Base-by-base conservation (phyloP, 129 eudicot species). In the Flaveria bidentis region DNA sequence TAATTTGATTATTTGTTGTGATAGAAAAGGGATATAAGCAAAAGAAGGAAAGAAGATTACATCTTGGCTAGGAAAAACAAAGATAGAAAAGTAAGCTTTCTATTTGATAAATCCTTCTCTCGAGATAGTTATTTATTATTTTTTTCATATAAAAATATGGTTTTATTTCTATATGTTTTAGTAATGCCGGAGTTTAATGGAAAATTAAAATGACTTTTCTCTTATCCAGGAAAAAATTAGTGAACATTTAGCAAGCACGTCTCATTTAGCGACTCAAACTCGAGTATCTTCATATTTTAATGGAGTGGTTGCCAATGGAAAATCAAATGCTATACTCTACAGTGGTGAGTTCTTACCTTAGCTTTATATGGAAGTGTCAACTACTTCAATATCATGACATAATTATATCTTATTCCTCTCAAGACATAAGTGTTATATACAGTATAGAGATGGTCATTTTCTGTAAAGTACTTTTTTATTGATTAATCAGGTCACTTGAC, bases 11-110 rank as follows among this genome's bases (percentile, higher is more conserved):
- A 20, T 42, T 11, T 73, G 13, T 83, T 9, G 61, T n/a, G 81
- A 45, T 88, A 93, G 98, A 92, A 84, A 86, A 87, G 85, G 58
- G 96, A 93, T 79, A 80, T 64, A 53, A 84, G 82, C 89, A 90
- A 85, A 85, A 86, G 89, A 82, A 84, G 87, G 82, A 93, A 93
- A 78, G 98, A 90, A 42, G 98, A 86, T 62, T 76, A 65, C 72
- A 69, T 64, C 65, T 76, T 83, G 73, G 4, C 81, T 46, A 88
- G 87, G 86, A 92, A 88, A 86, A 82, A 23, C 77, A 93, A 88
- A 83, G 96, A 93, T 69, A 83, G 84, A 81, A 90, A 86, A 90
- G 98, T 92, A 82, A 74, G 49, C 30, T 23, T 36, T 20, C 39
- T 78, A 20, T 47, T 72, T 11, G 14, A 4, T 69, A 61, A 60